A percentile compares a stretch with the other conserved stretches of the same genome.
These are phyloP conservation scores for Clavispora carvajalis DNA, from an alignment of 805 yeast species.

Conservation along the genomic window DNA sequence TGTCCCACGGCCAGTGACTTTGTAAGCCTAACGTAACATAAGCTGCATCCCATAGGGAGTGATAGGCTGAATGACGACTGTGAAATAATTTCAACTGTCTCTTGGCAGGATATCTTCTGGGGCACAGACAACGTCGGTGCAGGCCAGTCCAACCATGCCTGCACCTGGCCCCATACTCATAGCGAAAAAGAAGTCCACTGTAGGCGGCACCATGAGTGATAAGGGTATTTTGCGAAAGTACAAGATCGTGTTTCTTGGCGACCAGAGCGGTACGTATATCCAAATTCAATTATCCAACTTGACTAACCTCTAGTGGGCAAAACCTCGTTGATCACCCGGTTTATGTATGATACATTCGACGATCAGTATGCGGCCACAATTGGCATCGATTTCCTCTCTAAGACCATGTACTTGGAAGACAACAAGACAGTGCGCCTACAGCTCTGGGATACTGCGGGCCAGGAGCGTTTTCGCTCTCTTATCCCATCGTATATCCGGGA, in stretches of 20 bases:
- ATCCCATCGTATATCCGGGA: conserved; percentile 96
- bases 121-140: too few species aligned
- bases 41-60: too few species aligned
- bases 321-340: conserved; percentile 92
- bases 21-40: too few species aligned
- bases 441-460: conserved; percentile 99
- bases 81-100: too few species aligned
- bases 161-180: neutral
- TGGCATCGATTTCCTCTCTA: conserved; percentile 92
- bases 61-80: too few species aligned
- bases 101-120: too few species aligned
- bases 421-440: conserved; percentile 86
- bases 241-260: conserved; percentile 95
- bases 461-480: conserved; percentile 89
- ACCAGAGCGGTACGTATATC: conserved; percentile 64
- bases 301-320: conserved; percentile 64
- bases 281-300: neutral
- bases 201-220: conserved; percentile 19
- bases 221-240: conserved; percentile 53
- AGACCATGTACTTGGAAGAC: conserved; percentile 77
- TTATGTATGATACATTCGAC: conserved; percentile 97
- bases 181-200: neutral
- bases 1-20: too few species aligned
- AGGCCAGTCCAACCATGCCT: too few species aligned
- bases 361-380: conserved; percentile 95